A percentile compares a stretch with the other conserved stretches of the same genome.
These are phyloP conservation scores for Camellia granthamiana DNA, from an alignment of 148 eudicot genomes.

Conservation along the genomic window DNA sequence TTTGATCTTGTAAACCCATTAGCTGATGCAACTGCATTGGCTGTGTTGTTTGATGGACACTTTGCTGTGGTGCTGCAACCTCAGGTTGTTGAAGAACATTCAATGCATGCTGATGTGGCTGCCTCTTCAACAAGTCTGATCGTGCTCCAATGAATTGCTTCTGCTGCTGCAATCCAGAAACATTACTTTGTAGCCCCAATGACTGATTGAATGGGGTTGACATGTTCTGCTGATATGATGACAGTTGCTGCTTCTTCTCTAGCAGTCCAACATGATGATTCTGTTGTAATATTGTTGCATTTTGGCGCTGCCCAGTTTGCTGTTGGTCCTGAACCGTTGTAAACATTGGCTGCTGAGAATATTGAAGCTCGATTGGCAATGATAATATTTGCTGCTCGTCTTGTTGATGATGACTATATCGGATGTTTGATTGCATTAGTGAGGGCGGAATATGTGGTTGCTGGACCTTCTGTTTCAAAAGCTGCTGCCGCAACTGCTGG, in stretches of 20 bases:
- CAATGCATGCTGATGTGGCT: conserved; percentile 1
- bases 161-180: background rate
- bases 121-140: background rate
- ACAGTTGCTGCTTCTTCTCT: background rate
- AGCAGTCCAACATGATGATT: background rate
- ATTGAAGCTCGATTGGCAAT: background rate
- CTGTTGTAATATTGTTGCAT: background rate
- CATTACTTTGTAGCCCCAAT: background rate
- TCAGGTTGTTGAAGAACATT: background rate
- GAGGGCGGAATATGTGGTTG: conserved; percentile 1
- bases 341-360: conserved; percentile 2
- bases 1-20: conserved; percentile 6
- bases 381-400: background rate
- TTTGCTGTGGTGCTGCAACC: background rate
- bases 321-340: background rate
- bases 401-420: background rate
- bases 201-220: background rate
- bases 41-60: background rate
- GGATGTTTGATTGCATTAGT: conserved; percentile 1
- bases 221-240: background rate
- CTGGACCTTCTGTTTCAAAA: background rate
- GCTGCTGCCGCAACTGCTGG: conserved; percentile 13
- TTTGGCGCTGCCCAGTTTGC: background rate
- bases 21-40: conserved; percentile 13
- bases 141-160: background rate